Conservation (phyloP, 768 basidiomycete species). For the Agaricus blazei region DNA sequence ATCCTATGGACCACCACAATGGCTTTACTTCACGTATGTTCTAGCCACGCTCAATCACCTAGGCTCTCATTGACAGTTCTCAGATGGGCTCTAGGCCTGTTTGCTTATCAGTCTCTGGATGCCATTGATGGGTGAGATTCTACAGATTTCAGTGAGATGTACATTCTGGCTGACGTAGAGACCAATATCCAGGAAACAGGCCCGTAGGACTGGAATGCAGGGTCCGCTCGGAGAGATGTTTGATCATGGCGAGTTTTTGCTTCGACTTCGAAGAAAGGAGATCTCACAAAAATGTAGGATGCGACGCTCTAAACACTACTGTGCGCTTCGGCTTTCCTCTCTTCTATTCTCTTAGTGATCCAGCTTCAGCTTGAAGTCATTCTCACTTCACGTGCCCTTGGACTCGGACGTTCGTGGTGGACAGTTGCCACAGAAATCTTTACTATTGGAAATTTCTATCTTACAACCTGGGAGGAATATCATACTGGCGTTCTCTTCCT, state of each 20-base stretch:
- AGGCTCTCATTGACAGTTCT: background rate
- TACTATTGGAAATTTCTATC: conserved; percentile 73
- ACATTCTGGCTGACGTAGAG: background rate
- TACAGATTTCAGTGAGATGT: conserved; percentile 9
- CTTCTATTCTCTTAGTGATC: background rate
- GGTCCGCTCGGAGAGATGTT: conserved; percentile 97
- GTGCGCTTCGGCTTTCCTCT: conserved; percentile 32
- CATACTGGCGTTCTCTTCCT: conserved; percentile 90
- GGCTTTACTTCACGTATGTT: conserved; percentile 88
- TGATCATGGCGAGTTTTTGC: conserved; percentile 71
- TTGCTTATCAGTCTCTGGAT: conserved; percentile 87
- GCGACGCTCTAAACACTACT: conserved; percentile 93
- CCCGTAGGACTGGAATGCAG: conserved; percentile 94
- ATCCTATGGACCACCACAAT: conserved; percentile 55
- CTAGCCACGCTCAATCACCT: background rate
- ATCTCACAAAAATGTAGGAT: conserved; percentile 41
- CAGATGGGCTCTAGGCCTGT: conserved; percentile 86
- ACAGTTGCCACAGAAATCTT: conserved; percentile 83
- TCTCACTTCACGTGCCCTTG: conserved; percentile 78
- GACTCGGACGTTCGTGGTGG: conserved; percentile 96
- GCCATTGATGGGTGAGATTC: conserved; percentile 76
- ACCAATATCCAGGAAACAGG: conserved; percentile 69
- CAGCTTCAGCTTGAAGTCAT: conserved; percentile 74
- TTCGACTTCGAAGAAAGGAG: background rate
- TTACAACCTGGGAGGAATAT: conserved; percentile 82